A percentile compares a stretch with the other conserved stretches of the same genome.
phyloP scores from a whole-genome alignment of 176 grass and related monocot species.

The Raddia guianensis region DNA sequence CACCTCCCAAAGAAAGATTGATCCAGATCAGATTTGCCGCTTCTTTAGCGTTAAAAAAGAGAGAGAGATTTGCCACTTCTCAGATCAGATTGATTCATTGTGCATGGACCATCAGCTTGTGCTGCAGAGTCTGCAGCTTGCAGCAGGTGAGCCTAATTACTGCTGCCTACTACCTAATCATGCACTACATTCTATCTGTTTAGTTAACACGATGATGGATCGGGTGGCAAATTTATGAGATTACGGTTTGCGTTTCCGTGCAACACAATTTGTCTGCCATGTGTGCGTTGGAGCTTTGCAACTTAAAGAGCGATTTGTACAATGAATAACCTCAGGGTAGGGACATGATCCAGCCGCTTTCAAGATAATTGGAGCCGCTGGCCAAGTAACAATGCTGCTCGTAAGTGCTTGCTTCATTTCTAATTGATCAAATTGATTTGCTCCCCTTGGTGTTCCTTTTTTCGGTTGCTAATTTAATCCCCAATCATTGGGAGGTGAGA shows the following conservation, averaged over 20 bases:
- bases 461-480: background rate
- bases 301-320: constrained; percentile 28
- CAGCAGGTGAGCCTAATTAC: constrained; percentile 35
- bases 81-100: constrained; percentile 27
- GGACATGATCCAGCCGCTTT: background rate
- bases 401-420: background rate
- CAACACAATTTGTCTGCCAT: constrained; percentile 14
- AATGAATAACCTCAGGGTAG: background rate
- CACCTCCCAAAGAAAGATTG: background rate
- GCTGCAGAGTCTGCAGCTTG: background rate
- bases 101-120: constrained; percentile 22
- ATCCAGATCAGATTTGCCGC: too few species aligned
- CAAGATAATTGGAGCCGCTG: background rate
- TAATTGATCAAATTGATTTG: background rate
- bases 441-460: background rate
- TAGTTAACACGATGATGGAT: constrained; percentile 31
- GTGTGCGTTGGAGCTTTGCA: constrained; percentile 12
- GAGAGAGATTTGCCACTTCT: background rate
- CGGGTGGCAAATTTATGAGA: constrained; percentile 18
- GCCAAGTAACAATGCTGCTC: background rate
- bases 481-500: constrained; percentile 10
- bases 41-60: too few species aligned
- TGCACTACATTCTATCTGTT: constrained; percentile 12
- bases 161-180: background rate
- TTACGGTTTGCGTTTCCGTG: constrained; percentile 17